A percentile compares a stretch with the other conserved stretches of the same genome.
These are phyloP conservation scores for Phylloporus sp. DNA, from an alignment of 768 basidiomycete species.

Conservation along the genomic window DNA sequence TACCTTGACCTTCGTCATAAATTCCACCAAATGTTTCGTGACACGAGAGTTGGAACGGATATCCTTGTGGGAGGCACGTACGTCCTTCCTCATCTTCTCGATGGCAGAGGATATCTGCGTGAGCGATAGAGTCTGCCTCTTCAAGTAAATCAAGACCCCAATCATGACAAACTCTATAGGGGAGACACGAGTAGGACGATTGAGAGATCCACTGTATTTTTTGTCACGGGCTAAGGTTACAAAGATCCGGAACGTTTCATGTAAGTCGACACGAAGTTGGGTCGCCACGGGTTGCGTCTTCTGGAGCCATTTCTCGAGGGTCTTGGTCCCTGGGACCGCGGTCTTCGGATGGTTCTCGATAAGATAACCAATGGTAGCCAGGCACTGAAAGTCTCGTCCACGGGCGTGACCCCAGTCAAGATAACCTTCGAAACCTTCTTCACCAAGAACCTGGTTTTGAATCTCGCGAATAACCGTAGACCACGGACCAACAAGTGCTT, in stretches of 20 bases:
- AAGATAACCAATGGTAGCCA: conserved; percentile 34
- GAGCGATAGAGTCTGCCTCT: conserved; percentile 31
- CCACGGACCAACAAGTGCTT: conserved; percentile 45
- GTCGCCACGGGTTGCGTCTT: conserved; percentile 22
- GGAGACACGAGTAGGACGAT: conserved; percentile 34
- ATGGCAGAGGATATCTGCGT: conserved; percentile 42
- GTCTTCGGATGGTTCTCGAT: conserved; percentile 30
- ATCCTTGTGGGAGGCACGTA: conserved; percentile 36
- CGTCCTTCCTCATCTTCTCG: conserved; percentile 34
- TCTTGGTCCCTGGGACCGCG: conserved; percentile 21
- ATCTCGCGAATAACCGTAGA: conserved; percentile 40
- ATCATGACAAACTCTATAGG: conserved; percentile 45
- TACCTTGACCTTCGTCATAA: conserved; percentile 29
- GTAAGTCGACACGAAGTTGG: conserved; percentile 25
- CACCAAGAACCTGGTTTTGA: conserved; percentile 32
- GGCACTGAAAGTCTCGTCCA: conserved; percentile 43
- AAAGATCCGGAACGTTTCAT: conserved; percentile 34
- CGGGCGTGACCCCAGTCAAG: conserved; percentile 41
- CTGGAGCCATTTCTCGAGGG: conserved; percentile 37
- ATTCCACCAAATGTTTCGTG: conserved; percentile 30
- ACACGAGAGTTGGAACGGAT: conserved; percentile 38
- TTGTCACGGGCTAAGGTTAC: conserved; percentile 31
- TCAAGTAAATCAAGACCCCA: conserved; percentile 37
- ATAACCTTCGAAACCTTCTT: conserved; percentile 34
- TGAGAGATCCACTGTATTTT: conserved; percentile 30